Evolutionary conservation across 139 green algal genomes (phyloP), one percentile per base, ranked within the genome.

Genomic region (Chlorella sp.): DNA sequence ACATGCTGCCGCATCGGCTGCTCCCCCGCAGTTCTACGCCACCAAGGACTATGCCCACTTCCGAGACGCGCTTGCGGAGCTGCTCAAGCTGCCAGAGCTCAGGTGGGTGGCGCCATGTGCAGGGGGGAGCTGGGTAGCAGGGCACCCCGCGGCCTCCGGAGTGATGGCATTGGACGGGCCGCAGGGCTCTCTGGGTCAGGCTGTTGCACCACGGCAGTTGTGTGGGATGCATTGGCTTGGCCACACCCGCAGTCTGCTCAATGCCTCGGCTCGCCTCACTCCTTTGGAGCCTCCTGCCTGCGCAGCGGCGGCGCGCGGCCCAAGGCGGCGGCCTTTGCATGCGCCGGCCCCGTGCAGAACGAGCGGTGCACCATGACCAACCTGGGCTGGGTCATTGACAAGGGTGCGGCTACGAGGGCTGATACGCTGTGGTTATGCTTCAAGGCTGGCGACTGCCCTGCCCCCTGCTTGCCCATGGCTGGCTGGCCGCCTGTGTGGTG

Each of bases 291-390:
- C n/a, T 28, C 78, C 4, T 83, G 85, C 60, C 30, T 48, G 34
- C 73, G 36, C 38, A 82, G 40, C 32, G 68, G 41, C 28, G 76
- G 16, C n/a, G 20, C 19, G n/a, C 56, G 80, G 32, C 89, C 92
- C 11, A 38, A 46, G 34, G 81, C 90, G 14, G 92, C 90, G 6
- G 89, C 88, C 32, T 92, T 96, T 87, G 96, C 96, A 3, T 90
- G 94, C 38, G 96, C 96, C 0, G 96, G 96, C 8, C 95, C 95
- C 20, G 95, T 98, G 2, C 82, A 83, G 19, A 80, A 95, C 86
- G 91, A 96, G 86, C 51, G 80, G 2, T 98, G 95, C 83, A 79
- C 76, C 9, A 98, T 99, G 95, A 99, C 96, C 41, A 99, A 99
- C 86, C 83, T 96, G 40, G 81, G 76, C 6, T 82, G 76, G 76